Evolutionary conservation across 257 asterid species (phyloP), one percentile per base, ranked within the genome.

Genomic region (Thymus mandschuricus): DNA sequence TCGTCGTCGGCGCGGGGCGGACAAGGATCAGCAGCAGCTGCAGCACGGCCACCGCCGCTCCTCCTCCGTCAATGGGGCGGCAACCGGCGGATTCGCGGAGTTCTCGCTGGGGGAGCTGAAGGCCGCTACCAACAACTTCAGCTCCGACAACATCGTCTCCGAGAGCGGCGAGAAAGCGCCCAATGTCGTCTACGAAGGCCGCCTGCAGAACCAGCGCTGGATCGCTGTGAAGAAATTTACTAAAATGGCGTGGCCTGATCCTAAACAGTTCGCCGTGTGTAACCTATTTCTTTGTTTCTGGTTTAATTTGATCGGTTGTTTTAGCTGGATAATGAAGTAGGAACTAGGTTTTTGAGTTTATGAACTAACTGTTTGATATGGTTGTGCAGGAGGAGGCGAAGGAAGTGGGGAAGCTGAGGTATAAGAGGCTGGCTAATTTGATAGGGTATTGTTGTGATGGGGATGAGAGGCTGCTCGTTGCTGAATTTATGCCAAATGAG

Each of bases 131-230:
- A 82, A 79, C 81, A 88, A 80, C 88, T 93, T 93, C 87, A 93
- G 95, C 85, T 87, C 98, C 64, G 97, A 90, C 40, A 81, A 79
- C 34, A 90, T 88, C 65, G 98, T 92, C 45, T 90, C 97, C 55
- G 98, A 90, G 87, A 89, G 98, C 80, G 98, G 98, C 5, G 95
- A 88, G 81, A 92, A 92, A 68, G 98, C 98, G 21, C 98, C 97
- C 6, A 92, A 92, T 81, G 85, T 87, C 43, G 98, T 93, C 60
- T 93, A 88, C 35, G 81, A 86, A 44, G 98, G 98, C 51, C 90
- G 95, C 10, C 78, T 93, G 63, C 92, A 81, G 78, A 93, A 89
- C 83, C 85, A 88, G 10, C 88, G 98, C 11, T 88, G 92, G 97
- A 88, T 93, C 86, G 96, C 97, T 33, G 96, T 93, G 31, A 93